These are phyloP conservation scores for Agaricus sinodeliciosus DNA, from an alignment of 768 basidiomycete species.

Conservation along the genomic window DNA sequence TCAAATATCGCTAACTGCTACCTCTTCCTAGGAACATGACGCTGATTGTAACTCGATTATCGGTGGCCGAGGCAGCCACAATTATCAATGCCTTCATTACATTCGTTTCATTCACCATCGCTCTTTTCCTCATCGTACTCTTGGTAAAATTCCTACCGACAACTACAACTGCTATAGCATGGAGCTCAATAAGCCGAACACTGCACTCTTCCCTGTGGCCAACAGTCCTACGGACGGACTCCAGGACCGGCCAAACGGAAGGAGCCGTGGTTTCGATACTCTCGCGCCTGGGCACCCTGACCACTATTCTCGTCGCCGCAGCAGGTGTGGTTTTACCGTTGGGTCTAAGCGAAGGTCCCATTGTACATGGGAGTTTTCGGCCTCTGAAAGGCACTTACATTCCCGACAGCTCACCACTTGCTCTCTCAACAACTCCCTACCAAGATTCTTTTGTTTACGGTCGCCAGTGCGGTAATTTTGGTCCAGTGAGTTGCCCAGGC, in stretches of 20 bases:
- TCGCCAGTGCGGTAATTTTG: slow-evolving; percentile 14
- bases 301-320: not conserved
- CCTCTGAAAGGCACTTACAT: slow-evolving; percentile 9
- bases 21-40: not conserved
- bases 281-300: not conserved
- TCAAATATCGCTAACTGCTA: too few relatives aligned
- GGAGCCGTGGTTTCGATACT: slow-evolving; percentile 3
- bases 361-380: not conserved
- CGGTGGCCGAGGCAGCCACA: slow-evolving; percentile 18
- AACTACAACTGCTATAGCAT: slow-evolving; percentile 14
- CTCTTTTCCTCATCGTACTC: slow-evolving; percentile 14
- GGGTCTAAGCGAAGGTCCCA: not conserved
- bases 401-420: slow-evolving; percentile 15
- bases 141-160: slow-evolving; percentile 13
- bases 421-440: slow-evolving; percentile 14
- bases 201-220: slow-evolving; percentile 18
- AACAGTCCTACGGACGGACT: slow-evolving; percentile 13
- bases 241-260: not conserved
- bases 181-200: slow-evolving; percentile 15
- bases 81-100: slow-evolving; percentile 15
- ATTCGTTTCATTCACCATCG: slow-evolving; percentile 15
- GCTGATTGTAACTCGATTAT: slow-evolving; percentile 9
- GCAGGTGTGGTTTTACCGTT: not conserved
- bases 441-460: slow-evolving; percentile 11
- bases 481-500: slow-evolving; percentile 12